These are phyloP conservation scores for Cytospora chrysosperma DNA, from an alignment of 2,329 filamentous ascomycete species.

Conservation along the genomic window DNA sequence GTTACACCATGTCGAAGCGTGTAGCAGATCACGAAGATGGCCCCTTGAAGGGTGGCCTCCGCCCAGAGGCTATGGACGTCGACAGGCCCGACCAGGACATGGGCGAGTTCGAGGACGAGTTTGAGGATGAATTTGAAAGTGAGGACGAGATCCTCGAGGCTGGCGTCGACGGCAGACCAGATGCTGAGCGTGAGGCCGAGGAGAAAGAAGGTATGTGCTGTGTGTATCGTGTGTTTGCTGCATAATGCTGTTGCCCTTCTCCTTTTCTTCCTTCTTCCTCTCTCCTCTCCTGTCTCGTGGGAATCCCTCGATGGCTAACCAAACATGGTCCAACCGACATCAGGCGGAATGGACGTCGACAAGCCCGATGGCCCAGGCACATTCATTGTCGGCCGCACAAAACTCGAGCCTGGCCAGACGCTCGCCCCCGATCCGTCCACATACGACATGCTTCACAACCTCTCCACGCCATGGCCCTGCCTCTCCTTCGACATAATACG, in stretches of 20 bases:
- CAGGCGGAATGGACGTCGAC: conserved; percentile 78
- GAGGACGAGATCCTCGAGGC: conserved; percentile 91
- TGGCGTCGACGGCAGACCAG: conserved; percentile 87
- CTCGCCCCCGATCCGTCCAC: conserved; percentile 89
- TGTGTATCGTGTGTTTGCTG: too few species aligned
- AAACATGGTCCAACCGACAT: conserved; percentile 25
- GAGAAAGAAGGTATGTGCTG: conserved; percentile 64
- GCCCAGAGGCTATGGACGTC: conserved; percentile 65
- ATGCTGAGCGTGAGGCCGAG: conserved; percentile 88
- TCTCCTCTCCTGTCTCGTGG: background rate
- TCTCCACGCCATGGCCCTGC: conserved; percentile 95
- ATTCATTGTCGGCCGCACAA: conserved; percentile 93
- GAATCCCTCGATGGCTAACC: background rate
- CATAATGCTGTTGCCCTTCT: background rate
- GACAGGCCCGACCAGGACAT: conserved; percentile 55
- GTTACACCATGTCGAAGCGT: conserved; percentile 57
- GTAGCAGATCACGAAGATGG: conserved; percentile 50
- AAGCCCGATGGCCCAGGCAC: conserved; percentile 62
- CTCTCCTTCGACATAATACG: conserved; percentile 91
- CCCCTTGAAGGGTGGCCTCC: conserved; percentile 60
- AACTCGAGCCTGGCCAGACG: conserved; percentile 86
- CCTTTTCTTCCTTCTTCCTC: background rate
- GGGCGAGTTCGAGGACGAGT: conserved; percentile 93
- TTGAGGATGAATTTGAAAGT: conserved; percentile 86
- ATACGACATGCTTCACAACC: conserved; percentile 94